A percentile compares a stretch with the other conserved stretches of the same genome.
These are phyloP conservation scores for Sphagnum magellanicum DNA, from an alignment of 228 moss, liverwort and hornwort genomes.

Conservation along the genomic window DNA sequence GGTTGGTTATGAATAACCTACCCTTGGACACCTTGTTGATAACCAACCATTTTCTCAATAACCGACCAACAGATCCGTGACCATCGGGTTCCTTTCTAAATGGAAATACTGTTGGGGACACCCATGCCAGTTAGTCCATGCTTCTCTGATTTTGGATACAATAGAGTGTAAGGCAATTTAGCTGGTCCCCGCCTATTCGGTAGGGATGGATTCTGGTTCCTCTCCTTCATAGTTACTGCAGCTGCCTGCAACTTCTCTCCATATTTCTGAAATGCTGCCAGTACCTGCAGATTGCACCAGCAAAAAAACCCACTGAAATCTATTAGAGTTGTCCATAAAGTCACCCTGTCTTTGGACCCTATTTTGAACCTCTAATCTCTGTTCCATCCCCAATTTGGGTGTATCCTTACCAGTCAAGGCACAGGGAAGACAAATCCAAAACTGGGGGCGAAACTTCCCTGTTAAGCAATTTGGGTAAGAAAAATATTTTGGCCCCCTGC, in stretches of 20 bases:
- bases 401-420: too few relatives aligned
- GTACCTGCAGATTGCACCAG: constrained; percentile 14
- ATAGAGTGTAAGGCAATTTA: constrained; percentile 33
- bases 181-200: constrained; percentile 33
- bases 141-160: constrained; percentile 16
- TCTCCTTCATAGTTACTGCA: constrained; percentile 27
- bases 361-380: background rate
- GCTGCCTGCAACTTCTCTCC: constrained; percentile 18
- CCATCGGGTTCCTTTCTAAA: constrained; percentile 1
- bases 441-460: too few relatives aligned
- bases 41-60: too few relatives aligned
- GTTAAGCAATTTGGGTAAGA: too few relatives aligned
- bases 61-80: too few relatives aligned
- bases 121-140: constrained; percentile 31
- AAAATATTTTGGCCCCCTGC: too few relatives aligned
- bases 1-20: too few relatives aligned
- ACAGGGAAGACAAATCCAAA: too few relatives aligned
- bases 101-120: constrained; percentile 43
- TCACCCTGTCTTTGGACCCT: background rate
- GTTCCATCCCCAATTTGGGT: background rate
- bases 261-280: constrained; percentile 25
- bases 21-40: too few relatives aligned
- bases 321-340: background rate
- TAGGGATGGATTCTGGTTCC: constrained; percentile 24
- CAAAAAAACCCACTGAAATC: background rate